Base-by-base conservation (phyloP, 192 early-diverging fungal genomes). In the Backusella tuberculispora region DNA sequence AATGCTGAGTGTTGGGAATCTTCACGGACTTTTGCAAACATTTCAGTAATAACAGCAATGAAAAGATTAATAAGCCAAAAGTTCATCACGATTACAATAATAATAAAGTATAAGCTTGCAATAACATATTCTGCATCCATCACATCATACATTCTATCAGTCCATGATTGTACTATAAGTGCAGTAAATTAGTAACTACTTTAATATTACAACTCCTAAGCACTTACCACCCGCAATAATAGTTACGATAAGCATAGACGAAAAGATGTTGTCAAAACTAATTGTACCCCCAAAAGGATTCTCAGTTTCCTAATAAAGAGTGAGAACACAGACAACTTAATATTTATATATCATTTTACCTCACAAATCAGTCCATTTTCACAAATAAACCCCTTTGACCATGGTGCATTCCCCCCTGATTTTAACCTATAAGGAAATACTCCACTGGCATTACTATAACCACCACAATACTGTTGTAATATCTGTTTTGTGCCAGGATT, bases 21-120 rank as follows among this genome's bases (percentile, higher is more conserved):
- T 69, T 87, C 89, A 47, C 89, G 76, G n/a, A 90, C 85, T 76
- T 89, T 87, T 38, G 86, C 88, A 85, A 90, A 90, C 84, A 89
- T 85, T 77, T 86, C 85, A 37, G 83, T 88, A 74, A 89, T 89
- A 41, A 90, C 89, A 17, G 89, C 89, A n/a, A 90, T 78, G 69
- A 90, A 90, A 53, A 90, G 75, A 72, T 90, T 88, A 48, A 90
- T 74, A 50, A 90, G 79, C 89, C 87, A 88, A 73, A 86, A 88
- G 72, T 88, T 88, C 83, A 90, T 84, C n/a, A 90, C 80, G 29
- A 90, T 63, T 7, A 89, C 83, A 43, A 86, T 78, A 15, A 88
- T 40, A 14, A 90, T 81, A 76, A 89, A 90, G 64, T 85, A 90
- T 46, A 88, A 40, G 45, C 84, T 74, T 0, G 88, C 80, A 74